phyloP scores from a whole-genome alignment of 352 stramenopile genomes.

The Bremia lactucae region DNA sequence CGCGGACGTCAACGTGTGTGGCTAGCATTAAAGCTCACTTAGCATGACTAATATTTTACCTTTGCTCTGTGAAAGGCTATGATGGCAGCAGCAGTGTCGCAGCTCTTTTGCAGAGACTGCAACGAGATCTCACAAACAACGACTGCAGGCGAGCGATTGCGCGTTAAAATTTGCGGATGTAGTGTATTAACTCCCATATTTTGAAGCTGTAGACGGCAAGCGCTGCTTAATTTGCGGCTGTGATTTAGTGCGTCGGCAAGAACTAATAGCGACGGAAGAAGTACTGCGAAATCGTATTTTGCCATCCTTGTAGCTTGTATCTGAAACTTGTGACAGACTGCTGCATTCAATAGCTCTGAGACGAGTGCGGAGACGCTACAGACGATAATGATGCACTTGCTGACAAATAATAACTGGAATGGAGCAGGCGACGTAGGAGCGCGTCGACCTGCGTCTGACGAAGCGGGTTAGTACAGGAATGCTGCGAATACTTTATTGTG shows the following conservation, averaged over 20 bases:
- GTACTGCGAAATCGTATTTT: not conserved
- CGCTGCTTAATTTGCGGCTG: slow-evolving; percentile 55
- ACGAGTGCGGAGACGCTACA: slow-evolving; percentile 30
- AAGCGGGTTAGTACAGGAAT: slow-evolving; percentile 23
- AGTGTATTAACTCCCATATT: not conserved
- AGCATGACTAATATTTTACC: not conserved
- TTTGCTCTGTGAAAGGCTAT: not conserved
- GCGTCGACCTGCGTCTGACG: slow-evolving; percentile 35
- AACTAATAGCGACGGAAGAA: not conserved
- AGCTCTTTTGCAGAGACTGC: slow-evolving; percentile 57
- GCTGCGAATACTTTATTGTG: not conserved
- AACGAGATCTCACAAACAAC: slow-evolving; percentile 38
- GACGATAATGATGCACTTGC: slow-evolving; percentile 31
- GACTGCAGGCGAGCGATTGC: slow-evolving; percentile 31
- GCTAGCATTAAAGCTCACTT: not conserved
- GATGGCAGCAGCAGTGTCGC: not conserved
- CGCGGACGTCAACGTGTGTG: slow-evolving; percentile 13
- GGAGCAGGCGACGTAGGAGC: slow-evolving; percentile 17
- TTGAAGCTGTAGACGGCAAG: slow-evolving; percentile 33
- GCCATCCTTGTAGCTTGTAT: not conserved
- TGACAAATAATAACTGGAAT: slow-evolving; percentile 23
- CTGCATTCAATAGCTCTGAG: slow-evolving; percentile 1
- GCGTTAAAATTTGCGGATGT: not conserved
- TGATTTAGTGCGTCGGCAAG: slow-evolving; percentile 26
- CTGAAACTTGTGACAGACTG: too few relatives aligned